Percentiles rank a stretch among this genome's conserved stretches.
These are phyloP conservation scores for Fusarium sp. DNA, from an alignment of 2,329 filamentous ascomycete species.

Conservation along the genomic window DNA sequence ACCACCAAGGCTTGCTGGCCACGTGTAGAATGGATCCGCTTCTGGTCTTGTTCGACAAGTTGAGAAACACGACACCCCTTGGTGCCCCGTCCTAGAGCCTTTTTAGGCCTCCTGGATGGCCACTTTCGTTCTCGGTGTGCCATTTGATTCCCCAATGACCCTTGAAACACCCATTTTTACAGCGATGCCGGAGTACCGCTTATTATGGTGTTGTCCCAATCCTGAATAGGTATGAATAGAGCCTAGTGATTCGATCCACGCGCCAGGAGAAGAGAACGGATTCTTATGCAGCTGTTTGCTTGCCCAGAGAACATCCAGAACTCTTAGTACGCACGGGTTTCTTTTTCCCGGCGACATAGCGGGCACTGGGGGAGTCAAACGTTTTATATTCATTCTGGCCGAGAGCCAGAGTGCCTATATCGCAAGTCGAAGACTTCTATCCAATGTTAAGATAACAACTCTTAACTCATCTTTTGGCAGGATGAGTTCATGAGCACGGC, in stretches of 20 bases:
- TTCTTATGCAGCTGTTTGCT: neutral
- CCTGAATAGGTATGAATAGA: constrained; percentile 3
- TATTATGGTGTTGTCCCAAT: neutral
- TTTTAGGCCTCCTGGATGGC: constrained; percentile 25
- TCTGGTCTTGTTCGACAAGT: constrained; percentile 39
- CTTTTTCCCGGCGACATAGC: constrained; percentile 23
- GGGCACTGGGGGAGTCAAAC: constrained; percentile 1
- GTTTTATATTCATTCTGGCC: neutral
- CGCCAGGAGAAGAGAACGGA: neutral
- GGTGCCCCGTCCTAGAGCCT: constrained; percentile 28
- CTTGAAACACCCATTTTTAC: constrained; percentile 15
- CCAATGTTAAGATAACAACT: neutral
- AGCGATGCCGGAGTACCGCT: constrained; percentile 18
- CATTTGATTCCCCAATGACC: constrained; percentile 23
- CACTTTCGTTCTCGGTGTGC: constrained; percentile 21
- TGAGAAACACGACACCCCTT: constrained; percentile 38
- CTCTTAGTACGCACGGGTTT: neutral
- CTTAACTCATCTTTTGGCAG: neutral
- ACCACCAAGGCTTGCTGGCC: constrained; percentile 35
- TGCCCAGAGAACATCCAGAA: neutral
- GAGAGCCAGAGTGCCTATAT: neutral
- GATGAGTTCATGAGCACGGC: neutral
- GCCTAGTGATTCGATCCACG: neutral
- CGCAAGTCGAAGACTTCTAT: neutral
- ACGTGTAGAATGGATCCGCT: constrained; percentile 44